These are phyloP conservation scores for Cardamine occulta DNA, from an alignment of 345 rosid species.

Conservation along the genomic window DNA sequence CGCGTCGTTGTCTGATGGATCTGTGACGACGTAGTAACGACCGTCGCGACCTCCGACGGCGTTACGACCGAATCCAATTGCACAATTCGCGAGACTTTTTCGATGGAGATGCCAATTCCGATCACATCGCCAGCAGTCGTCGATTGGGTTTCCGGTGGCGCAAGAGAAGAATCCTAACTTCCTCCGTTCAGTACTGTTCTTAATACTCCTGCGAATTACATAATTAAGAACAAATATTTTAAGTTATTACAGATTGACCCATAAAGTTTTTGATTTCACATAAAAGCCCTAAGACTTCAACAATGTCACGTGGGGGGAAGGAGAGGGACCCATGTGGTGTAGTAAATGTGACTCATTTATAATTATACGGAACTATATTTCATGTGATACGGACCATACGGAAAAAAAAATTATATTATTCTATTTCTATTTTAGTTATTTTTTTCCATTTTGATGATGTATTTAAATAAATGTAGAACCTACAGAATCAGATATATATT, in stretches of 20 bases:
- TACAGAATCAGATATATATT: not conserved
- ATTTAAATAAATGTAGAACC: constrained; percentile 9
- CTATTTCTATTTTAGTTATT: not conserved
- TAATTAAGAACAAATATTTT: not conserved
- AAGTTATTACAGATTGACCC: not conserved
- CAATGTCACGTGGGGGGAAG: constrained; percentile 32
- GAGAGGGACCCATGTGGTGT: constrained; percentile 34
- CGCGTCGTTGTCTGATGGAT: constrained; percentile 60
- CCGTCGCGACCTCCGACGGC: constrained; percentile 86
- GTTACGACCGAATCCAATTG: constrained; percentile 76
- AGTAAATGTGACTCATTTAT: constrained; percentile 17
- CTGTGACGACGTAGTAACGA: constrained; percentile 62
- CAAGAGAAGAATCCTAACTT: constrained; percentile 66
- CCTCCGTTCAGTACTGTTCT: constrained; percentile 75
- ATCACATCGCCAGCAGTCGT: constrained; percentile 87
- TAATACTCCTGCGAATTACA: constrained; percentile 52
- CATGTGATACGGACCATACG: constrained; percentile 44
- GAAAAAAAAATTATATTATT: constrained; percentile 28
- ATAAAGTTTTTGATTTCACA: not conserved
- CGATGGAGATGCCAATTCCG: constrained; percentile 57
- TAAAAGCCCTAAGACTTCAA: not conserved
- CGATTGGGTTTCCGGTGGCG: constrained; percentile 77
- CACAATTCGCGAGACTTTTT: constrained; percentile 67
- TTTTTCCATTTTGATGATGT: not conserved
- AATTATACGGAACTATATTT: constrained; percentile 27